A percentile compares a stretch with the other conserved stretches of the same genome.
Evolutionary conservation across 495 filamentous ascomycete genomes (phyloP).

Genomic region (Trypethelium eluteriae): DNA sequence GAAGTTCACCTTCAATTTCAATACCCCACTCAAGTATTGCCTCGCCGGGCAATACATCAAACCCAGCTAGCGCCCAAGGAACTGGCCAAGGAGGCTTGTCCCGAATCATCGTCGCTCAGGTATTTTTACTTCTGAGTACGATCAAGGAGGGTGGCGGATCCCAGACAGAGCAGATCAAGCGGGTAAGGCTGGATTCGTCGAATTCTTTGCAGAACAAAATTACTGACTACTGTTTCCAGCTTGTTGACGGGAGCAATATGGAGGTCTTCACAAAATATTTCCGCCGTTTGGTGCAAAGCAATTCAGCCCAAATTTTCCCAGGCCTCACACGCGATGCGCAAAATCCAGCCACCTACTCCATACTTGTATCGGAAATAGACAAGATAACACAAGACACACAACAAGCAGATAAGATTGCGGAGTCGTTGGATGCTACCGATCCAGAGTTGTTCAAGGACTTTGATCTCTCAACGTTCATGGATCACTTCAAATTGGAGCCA

Average conservation of each 20-base stretch:
- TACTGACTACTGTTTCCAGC: slow-evolving; percentile 40
- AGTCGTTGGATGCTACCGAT: slow-evolving; percentile 77
- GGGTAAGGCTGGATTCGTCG: slow-evolving; percentile 49
- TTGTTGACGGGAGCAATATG: slow-evolving; percentile 94
- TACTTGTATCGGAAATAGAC: slow-evolving; percentile 75
- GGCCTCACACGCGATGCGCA: slow-evolving; percentile 48
- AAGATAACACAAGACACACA: slow-evolving; percentile 72
- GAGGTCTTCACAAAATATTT: slow-evolving; percentile 92
- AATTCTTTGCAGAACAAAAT: background rate
- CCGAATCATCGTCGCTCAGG: slow-evolving; percentile 89
- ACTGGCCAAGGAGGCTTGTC: slow-evolving; percentile 42
- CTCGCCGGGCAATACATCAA: slow-evolving; percentile 52
- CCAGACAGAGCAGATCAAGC: slow-evolving; percentile 81
- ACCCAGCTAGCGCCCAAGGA: slow-evolving; percentile 30
- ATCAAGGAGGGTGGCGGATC: slow-evolving; percentile 91
- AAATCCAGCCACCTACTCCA: slow-evolving; percentile 67
- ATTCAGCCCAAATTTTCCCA: slow-evolving; percentile 80
- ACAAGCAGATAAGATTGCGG: slow-evolving; percentile 82
- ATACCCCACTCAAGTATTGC: slow-evolving; percentile 47
- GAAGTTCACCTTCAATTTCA: slow-evolving; percentile 58
- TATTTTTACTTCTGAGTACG: slow-evolving; percentile 85
- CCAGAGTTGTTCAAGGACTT: slow-evolving; percentile 92
- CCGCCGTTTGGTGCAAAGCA: slow-evolving; percentile 73
- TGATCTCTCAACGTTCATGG: slow-evolving; percentile 83
- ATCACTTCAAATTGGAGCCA: slow-evolving; percentile 86